A percentile compares a stretch with the other conserved stretches of the same genome.
phyloP scores from a whole-genome alignment of 2,329 filamentous ascomycete species.

The Colletotrichum melonis region DNA sequence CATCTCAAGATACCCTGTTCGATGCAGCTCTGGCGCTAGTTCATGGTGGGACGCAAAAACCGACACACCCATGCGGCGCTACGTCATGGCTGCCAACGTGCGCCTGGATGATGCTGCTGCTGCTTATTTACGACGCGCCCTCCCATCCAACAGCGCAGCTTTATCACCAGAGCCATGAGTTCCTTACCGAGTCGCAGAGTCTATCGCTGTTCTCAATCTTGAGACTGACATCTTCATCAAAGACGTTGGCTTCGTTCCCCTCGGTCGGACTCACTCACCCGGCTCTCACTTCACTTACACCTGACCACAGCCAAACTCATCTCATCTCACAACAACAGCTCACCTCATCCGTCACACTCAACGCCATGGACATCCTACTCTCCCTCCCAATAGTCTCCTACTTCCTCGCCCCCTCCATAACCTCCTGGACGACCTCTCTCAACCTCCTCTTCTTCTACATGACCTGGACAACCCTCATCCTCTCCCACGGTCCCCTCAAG shows the following conservation, averaged over 20 bases:
- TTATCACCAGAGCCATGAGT: neutral
- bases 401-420: conserved; percentile 69
- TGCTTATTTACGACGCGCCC: neutral
- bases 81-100: conserved; percentile 29
- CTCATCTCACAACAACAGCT: neutral
- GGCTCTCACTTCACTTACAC: neutral
- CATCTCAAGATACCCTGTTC: neutral
- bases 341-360: neutral
- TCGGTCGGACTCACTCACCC: neutral
- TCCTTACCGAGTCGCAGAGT: neutral
- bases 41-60: neutral
- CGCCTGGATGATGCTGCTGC: conserved; percentile 1
- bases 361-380: conserved; percentile 72
- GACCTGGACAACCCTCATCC: conserved; percentile 86
- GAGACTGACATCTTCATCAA: neutral
- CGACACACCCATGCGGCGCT: conserved; percentile 2
- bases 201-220: neutral
- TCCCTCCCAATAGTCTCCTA: conserved; percentile 80
- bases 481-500: conserved; percentile 79
- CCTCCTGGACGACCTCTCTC: conserved; percentile 81
- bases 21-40: conserved; percentile 13
- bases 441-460: conserved; percentile 92
- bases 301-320: neutral
- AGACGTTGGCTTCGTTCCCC: neutral
- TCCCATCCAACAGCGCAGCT: neutral